Evolutionary conservation across 805 yeast species (phyloP).

Genomic region (Monosporozyma servazzii): DNA sequence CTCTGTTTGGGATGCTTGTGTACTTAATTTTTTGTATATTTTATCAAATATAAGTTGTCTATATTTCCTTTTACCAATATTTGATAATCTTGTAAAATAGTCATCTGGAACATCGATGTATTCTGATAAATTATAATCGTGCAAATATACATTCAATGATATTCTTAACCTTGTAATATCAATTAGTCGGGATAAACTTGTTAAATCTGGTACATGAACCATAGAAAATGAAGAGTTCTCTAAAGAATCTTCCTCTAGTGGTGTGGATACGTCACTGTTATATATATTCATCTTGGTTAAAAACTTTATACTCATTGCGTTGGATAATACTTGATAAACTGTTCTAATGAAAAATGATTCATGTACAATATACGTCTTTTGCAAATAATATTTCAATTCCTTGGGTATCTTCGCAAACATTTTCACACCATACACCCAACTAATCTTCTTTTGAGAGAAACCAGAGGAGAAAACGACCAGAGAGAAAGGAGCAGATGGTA

Average conservation of each 20-base stretch:
- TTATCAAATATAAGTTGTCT: conserved; percentile 40
- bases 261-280: conserved; percentile 7
- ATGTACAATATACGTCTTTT: conserved; percentile 70
- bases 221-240: conserved; percentile 12
- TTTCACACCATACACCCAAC: conserved; percentile 66
- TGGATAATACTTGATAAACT: conserved; percentile 58
- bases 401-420: conserved; percentile 51
- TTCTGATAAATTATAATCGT: conserved; percentile 48
- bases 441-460: conserved; percentile 39
- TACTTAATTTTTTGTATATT: conserved; percentile 39
- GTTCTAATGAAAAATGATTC: conserved; percentile 86
- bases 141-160: conserved; percentile 63
- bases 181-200: conserved; percentile 48
- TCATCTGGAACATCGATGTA: conserved; percentile 39
- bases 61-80: conserved; percentile 27
- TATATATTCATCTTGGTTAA: conserved; percentile 13
- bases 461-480: conserved; percentile 79
- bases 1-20: conserved; percentile 37
- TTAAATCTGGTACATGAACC: conserved; percentile 39
- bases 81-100: conserved; percentile 23
- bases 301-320: conserved; percentile 46
- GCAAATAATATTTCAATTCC: conserved; percentile 42
- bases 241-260: conserved; percentile 7
- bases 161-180: conserved; percentile 74
- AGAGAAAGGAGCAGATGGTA: conserved; percentile 59